These are phyloP conservation scores for Annulohypoxylon moriforme DNA, from an alignment of 495 filamentous ascomycete species.

Conservation along the genomic window DNA sequence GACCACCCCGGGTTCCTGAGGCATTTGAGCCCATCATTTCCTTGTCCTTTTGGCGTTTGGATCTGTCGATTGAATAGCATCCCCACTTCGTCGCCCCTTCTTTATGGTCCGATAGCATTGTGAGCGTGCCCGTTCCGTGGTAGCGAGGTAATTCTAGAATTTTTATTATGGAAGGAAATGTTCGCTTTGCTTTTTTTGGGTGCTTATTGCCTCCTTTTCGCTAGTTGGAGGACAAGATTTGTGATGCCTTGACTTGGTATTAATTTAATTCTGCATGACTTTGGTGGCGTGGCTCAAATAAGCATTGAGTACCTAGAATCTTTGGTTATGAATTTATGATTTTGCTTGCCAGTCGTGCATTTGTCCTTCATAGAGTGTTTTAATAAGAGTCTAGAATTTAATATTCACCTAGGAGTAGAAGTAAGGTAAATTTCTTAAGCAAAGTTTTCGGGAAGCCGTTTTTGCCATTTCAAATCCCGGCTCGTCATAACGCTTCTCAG, in stretches of 20 bases:
- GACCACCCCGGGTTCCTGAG: slow-evolving; percentile 22
- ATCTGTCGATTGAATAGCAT: not conserved
- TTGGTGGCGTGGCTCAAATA: not conserved
- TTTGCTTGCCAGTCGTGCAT: not conserved
- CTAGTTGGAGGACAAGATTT: not conserved
- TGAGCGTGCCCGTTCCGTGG: not conserved
- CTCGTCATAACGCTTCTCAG: not conserved
- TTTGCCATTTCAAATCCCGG: not conserved
- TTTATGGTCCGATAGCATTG: slow-evolving; percentile 4
- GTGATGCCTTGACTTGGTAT: not conserved
- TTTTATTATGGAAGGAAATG: not conserved
- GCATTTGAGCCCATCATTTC: slow-evolving; percentile 24
- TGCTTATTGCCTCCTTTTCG: not conserved
- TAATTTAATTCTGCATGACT: not conserved
- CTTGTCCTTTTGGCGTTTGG: not conserved
- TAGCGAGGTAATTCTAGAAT: not conserved
- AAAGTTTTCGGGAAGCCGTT: not conserved
- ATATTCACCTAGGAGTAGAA: no score
- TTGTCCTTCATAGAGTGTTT: not conserved
- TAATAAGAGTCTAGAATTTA: not conserved
- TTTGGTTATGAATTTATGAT: not conserved
- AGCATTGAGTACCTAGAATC: not conserved
- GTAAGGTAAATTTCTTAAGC: not conserved
- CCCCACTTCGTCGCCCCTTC: not conserved
- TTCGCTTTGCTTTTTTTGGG: not conserved